Evolutionary conservation across 495 filamentous ascomycete species (phyloP), one percentile per base, ranked within the genome.

Genomic region (Chaetomidium leptoderma): DNA sequence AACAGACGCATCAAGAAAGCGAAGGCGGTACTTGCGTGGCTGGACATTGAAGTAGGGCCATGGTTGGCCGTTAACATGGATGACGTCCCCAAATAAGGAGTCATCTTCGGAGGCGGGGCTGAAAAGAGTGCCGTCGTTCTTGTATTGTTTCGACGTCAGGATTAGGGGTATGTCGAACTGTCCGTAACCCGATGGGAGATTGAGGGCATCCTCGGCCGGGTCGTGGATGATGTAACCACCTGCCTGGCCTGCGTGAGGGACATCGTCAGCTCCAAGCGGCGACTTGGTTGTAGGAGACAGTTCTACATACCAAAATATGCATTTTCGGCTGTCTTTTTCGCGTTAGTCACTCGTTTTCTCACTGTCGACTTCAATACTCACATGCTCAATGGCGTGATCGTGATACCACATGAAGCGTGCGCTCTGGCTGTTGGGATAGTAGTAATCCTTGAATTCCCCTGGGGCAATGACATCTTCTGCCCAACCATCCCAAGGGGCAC

Each of bases 361-460:
- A n/a, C n/a, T n/a, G n/a, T n/a, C n/a, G n/a, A 30, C 11, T 29
- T 5, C 23, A 13, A 14, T 27, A 23, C 58, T 59, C 42, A 59
- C 58, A 39, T 66, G 61, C 21, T 61, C 60, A 27, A 73, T 57
- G 33, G 77, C 77, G 56, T 83, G 80, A 59, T 81, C 81, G 52
- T 83, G 81, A 58, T 83, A 83, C 81, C 81, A 84, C n/a, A 81
- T 63, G 5, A 76, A 72, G 11, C 81, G 72, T 4, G 70, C 76
- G 39, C 63, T 53, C 53, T 83, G 76, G 33, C 63, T 60, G 69
- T 83, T 83, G 27, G 81, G 81, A 64, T 80, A 83, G 63, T 82
- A 83, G 66, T 83, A 84, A 60, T 83, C 81, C 64, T 83, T 80
- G 70, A 78, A 83, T 63, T 83, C 64, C 30, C 76, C 78, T 0